Evolutionary conservation across 495 filamentous ascomycete species (phyloP), one percentile per base, ranked within the genome.

Genomic region (Penicillium nucicola): DNA sequence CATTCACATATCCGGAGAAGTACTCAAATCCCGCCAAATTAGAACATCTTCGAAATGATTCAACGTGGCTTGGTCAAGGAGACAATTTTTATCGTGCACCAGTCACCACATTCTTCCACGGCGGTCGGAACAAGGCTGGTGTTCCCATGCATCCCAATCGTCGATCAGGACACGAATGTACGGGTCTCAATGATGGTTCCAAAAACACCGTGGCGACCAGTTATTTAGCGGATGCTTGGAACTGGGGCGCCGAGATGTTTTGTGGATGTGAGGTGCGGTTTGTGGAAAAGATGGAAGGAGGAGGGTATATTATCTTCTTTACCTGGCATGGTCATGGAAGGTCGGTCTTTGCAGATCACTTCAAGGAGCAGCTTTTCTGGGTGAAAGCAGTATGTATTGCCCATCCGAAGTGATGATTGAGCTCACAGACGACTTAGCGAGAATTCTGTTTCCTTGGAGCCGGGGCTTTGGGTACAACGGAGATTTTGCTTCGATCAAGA

Each of bases 161-260:
- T 4, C 64, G 84, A 32, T 79, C 83, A 0, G 84, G 84, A 2
- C 78, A 83, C 55, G 84, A 87, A 46, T 62, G 54, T 31, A 86
- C 84, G 0, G 84, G 84, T 4, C 57, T 86, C 44, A 87, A 87
- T 53, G 85, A 87, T 56, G 82, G 83, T 4, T 84, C 79, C 23
- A 88, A 88, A 62, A 83, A 74, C 18, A 82, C 77, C 12, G 81
- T 81, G 2, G 67, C 85, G 4, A 81, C 86, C 35, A 88, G 80
- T 2, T 87, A 86, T 52, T 64, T 87, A 5, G 72, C 78, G n/a
- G 85, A 89, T 62, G 83, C 85, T 18, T 88, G 84, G 85, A 85
- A 87, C 61, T 85, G 83, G 82, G 85, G 83, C 17, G 83, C 85
- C 28, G 83, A 88, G 56, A 80, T 88, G 57, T 89, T 89, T 57